Base-by-base conservation (phyloP, 78 protist species). In the Creolimax fragrantissima region DNA sequence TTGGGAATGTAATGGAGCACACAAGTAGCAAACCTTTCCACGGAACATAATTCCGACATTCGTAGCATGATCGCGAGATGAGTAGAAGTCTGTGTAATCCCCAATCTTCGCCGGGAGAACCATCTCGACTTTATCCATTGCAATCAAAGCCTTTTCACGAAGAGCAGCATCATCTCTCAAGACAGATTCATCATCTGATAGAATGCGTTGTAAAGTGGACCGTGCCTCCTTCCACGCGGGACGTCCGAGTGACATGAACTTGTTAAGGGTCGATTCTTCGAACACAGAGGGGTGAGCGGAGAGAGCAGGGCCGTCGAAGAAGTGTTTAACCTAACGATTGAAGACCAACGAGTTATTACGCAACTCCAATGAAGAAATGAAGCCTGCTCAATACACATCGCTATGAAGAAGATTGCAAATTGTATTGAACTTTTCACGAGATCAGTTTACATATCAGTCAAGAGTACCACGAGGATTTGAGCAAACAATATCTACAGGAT, bases 1-100 rank as follows among this genome's bases (percentile, higher is more conserved):
- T n/a, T n/a, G n/a, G n/a, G n/a, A n/a, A n/a, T n/a, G n/a, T n/a
- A n/a, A n/a, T n/a, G n/a, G n/a, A n/a, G n/a, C n/a, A n/a, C n/a
- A n/a, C n/a, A n/a, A n/a, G n/a, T n/a, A n/a, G n/a, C n/a, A n/a
- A n/a, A n/a, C n/a, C 58, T 90, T 90, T 24, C 95, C 94, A 85
- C 96, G 93, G 92, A 95, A 95, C 95, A 96, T 93, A 41, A 36
- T 94, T 84, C 99, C 99, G 41, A 97, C 94, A 92, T 97, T 97
- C 86, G 96, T 92, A 2, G 99, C 99, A 89, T 98, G 99, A 4
- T 95, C 97, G 17, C 89, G 67, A 11, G 97, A 95, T 42, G 97
- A 88, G 94, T 96, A 98, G 84, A 97, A 98, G 95, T 98, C 99
- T 17, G 98, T 98, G 95, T 98, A 98, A 93, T 98, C 99, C 36